These are phyloP conservation scores for Borovskyia barvae DNA, from an alignment of 208 protist genomes.

Conservation along the genomic window DNA sequence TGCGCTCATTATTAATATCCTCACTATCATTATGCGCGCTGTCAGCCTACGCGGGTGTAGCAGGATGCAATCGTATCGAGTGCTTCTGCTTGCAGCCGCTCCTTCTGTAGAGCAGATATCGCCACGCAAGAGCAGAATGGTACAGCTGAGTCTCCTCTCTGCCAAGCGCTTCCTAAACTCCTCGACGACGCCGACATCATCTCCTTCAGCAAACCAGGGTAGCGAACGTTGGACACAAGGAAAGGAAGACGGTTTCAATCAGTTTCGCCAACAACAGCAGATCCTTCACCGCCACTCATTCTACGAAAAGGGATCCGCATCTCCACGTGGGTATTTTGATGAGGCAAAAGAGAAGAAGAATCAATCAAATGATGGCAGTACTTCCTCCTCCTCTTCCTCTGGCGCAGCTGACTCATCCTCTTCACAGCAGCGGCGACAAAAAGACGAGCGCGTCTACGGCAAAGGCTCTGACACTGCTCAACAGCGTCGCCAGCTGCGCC, in stretches of 20 bases:
- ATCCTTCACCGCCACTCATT: conserved; percentile 50
- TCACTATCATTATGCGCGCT: too few relatives aligned
- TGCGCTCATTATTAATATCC: too few relatives aligned
- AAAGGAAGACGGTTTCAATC: conserved; percentile 20
- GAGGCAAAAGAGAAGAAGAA: background rate
- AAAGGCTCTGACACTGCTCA: conserved; percentile 44
- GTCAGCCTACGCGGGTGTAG: too few relatives aligned
- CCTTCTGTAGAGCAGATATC: too few relatives aligned
- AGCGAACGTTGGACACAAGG: too few relatives aligned
- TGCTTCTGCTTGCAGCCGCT: too few relatives aligned
- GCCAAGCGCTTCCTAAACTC: too few relatives aligned
- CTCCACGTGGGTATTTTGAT: conserved; percentile 1
- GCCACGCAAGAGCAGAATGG: too few relatives aligned
- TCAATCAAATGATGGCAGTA: background rate
- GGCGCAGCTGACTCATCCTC: background rate
- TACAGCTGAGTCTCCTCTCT: too few relatives aligned
- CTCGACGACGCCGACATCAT: too few relatives aligned
- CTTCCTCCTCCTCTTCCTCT: conserved; percentile 16
- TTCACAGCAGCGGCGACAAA: conserved; percentile 1
- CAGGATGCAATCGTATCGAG: too few relatives aligned
- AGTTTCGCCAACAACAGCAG: conserved; percentile 35
- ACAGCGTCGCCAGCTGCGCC: conserved; percentile 54
- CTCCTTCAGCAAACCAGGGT: background rate
- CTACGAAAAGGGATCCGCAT: conserved; percentile 36
- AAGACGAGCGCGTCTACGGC: conserved; percentile 21